phyloP scores from a whole-genome alignment of 225 moss, liverwort and hornwort genomes.

The Pseudisothecium myosuroides region DNA sequence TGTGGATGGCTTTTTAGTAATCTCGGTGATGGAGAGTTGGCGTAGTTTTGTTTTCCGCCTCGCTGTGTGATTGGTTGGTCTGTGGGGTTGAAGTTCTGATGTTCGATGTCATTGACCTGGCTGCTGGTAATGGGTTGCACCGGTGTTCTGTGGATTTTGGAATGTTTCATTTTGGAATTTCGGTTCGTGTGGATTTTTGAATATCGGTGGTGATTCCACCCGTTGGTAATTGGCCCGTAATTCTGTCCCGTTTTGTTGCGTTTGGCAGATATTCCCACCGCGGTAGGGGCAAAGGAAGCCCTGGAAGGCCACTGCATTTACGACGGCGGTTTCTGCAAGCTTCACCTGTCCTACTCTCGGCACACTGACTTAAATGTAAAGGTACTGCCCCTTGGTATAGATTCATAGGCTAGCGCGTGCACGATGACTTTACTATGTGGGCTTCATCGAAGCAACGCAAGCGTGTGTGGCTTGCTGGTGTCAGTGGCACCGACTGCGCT shows the following conservation, averaged over 20 bases:
- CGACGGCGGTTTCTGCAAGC: slow-evolving; percentile 99
- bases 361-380: slow-evolving; percentile 99
- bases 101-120: neutral
- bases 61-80: neutral
- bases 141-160: neutral
- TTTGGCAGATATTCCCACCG: slow-evolving; percentile 82
- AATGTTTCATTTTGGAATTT: too few species aligned
- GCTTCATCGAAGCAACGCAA: neutral
- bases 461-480: neutral
- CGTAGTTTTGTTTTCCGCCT: neutral
- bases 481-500: neutral
- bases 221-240: neutral
- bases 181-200: neutral
- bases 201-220: neutral
- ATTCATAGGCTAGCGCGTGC: slow-evolving; percentile 54
- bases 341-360: slow-evolving; percentile 98
- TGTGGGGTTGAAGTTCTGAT: neutral
- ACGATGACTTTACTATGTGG: slow-evolving; percentile 47
- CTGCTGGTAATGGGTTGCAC: neutral
- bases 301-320: slow-evolving; percentile 99
- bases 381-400: slow-evolving; percentile 97
- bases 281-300: slow-evolving; percentile 97
- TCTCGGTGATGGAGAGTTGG: neutral
- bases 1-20: neutral
- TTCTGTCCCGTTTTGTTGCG: neutral